Evolutionary conservation across 768 basidiomycete genomes (phyloP).

Genomic region (Sporobolomyces pararoseus): DNA sequence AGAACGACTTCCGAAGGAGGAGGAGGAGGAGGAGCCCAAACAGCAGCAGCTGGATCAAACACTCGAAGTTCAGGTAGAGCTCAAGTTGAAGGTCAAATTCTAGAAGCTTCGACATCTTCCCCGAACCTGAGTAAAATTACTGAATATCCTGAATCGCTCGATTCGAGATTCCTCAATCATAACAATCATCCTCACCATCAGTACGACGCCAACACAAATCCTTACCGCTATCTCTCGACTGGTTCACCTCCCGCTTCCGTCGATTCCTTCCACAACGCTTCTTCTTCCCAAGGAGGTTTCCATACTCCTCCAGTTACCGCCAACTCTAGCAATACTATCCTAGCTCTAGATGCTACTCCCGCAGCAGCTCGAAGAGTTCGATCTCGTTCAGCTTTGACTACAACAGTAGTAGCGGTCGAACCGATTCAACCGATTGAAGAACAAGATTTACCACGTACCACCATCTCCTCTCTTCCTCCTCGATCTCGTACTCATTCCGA

Average conservation of each 20-base stretch:
- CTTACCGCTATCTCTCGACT: neutral
- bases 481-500: neutral
- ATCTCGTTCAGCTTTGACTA: neutral
- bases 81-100: neutral
- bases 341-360: constrained; percentile 3
- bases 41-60: no score
- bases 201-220: neutral
- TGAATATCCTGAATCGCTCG: constrained; percentile 22
- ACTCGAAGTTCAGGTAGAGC: neutral
- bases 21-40: neutral
- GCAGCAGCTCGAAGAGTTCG: neutral
- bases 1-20: neutral
- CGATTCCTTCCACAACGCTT: neutral
- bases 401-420: neutral
- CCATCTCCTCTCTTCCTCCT: neutral
- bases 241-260: neutral
- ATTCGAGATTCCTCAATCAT: neutral
- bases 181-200: neutral
- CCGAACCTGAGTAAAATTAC: constrained; percentile 30
- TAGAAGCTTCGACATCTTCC: constrained; percentile 4
- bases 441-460: no score
- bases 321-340: constrained; percentile 2
- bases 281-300: neutral
- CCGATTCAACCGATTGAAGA: neutral
- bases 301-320: constrained; percentile 7